A percentile compares a stretch with the other conserved stretches of the same genome.
Conservation (phyloP, 2,329 filamentous ascomycete species). For the Aspergillus tanneri region DNA sequence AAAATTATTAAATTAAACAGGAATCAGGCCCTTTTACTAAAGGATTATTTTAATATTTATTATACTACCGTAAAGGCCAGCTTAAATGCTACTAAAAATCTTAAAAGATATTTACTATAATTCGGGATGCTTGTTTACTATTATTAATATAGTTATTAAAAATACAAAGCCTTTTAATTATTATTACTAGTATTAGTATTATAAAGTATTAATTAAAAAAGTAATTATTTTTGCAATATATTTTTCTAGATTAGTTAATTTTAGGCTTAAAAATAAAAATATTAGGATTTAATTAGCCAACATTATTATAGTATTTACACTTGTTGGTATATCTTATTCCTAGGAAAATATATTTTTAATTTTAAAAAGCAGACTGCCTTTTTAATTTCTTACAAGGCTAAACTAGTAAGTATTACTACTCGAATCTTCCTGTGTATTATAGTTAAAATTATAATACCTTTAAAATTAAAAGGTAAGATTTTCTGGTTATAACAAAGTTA, state of each 20-base stretch:
- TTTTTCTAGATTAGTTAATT: background rate
- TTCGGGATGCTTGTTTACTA: background rate
- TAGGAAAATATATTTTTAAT: background rate
- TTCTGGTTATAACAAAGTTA: background rate
- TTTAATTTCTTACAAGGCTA: background rate
- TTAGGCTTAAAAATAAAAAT: background rate
- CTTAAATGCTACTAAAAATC: background rate
- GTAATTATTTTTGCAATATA: background rate
- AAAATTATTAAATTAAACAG: too few species aligned
- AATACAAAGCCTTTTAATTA: background rate
- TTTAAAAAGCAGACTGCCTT: background rate
- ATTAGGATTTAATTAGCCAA: background rate
- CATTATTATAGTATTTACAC: background rate
- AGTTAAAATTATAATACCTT: background rate
- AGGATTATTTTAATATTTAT: too few species aligned
- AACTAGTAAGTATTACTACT: background rate
- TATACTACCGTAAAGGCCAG: background rate
- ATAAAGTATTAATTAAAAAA: background rate
- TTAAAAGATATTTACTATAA: background rate
- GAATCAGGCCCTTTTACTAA: too few species aligned
- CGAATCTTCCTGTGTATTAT: background rate
- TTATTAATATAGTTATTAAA: background rate
- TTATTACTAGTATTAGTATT: background rate
- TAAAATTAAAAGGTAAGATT: background rate
- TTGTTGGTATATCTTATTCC: background rate